Base-by-base conservation (phyloP, 306 rosid genomes). In the Coriaria nepalensis region DNA sequence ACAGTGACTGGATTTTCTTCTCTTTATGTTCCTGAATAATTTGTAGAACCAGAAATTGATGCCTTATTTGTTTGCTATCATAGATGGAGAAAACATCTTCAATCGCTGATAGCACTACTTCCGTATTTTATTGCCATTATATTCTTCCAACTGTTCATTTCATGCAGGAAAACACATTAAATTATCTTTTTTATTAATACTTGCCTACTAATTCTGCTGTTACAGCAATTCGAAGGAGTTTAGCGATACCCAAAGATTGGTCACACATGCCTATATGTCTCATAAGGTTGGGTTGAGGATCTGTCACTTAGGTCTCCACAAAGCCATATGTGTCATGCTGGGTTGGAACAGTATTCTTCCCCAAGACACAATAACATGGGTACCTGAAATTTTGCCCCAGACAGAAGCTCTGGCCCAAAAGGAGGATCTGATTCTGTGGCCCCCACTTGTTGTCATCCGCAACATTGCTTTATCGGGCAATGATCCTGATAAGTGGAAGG, bases 351-450 rank as follows among this genome's bases (percentile, higher is more conserved):
- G 84, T 33, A 68, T 50, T 55, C 57, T 73, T 55, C 93, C 94
- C 36, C 71, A 59, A n/a, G 86, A 85, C 42, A 75, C 85, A 8
- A 58, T 85, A 49, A 86, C 84, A 45, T 90, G 94, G 95, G 73
- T 63, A 73, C 97, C 95, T 55, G 80, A 85, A 65, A 60, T 73
- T 42, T 69, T 90, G 69, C 77, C 85, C 33, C 55, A 54, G 43
- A 72, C 68, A 9, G 92, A 81, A 65, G 84, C 82, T 62, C 47
- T 73, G 68, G 77, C 81, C 55, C 94, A 90, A 66, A 85, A 79
- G 78, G 95, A 81, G 76, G 97, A 84, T 79, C 71, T 90, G 73
- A 79, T 90, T 62, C 62, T 90, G 64, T 90, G 97, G 97, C 82
- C 97, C 39, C 97, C 97, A 5, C 62, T 90, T 48, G 63, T 77